Percentiles rank a stretch among this genome's conserved stretches.
These are phyloP conservation scores for Camellia sinensis DNA, from an alignment of 148 eudicot species.

Conservation along the genomic window DNA sequence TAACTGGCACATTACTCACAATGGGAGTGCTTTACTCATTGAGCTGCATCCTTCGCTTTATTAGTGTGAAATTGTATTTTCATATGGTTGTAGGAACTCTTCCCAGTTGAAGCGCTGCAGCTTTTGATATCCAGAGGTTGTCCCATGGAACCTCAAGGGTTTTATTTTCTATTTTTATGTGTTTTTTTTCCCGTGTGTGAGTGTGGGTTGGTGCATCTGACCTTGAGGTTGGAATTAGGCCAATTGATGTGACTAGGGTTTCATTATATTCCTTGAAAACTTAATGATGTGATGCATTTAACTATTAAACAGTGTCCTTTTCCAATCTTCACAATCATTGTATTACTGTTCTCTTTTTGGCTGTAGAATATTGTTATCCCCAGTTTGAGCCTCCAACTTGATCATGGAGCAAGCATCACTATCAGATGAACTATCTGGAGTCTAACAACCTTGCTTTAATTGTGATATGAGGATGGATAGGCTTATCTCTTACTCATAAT, in stretches of 20 bases:
- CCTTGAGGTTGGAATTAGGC: background rate
- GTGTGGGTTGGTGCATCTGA: background rate
- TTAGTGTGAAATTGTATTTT: background rate
- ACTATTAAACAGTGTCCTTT: background rate
- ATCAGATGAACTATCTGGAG: background rate
- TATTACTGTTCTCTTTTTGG: background rate
- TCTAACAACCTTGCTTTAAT: background rate
- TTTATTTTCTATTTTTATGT: background rate
- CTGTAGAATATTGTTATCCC: background rate
- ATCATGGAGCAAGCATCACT: background rate
- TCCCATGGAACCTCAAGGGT: background rate
- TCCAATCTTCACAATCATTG: background rate
- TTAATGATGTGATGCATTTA: background rate
- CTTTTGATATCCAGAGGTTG: background rate
- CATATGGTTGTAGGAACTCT: background rate
- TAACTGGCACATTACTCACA: background rate
- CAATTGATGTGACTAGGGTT: background rate
- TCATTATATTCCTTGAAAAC: background rate
- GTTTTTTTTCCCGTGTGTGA: background rate
- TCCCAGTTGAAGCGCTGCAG: background rate
- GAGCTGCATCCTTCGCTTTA: background rate
- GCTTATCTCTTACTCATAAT: background rate
- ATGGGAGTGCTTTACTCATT: background rate
- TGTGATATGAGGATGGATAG: background rate
- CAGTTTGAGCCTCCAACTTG: background rate